Conservation (phyloP, 148 eudicot species). For the Heliamphora exappendiculata region DNA sequence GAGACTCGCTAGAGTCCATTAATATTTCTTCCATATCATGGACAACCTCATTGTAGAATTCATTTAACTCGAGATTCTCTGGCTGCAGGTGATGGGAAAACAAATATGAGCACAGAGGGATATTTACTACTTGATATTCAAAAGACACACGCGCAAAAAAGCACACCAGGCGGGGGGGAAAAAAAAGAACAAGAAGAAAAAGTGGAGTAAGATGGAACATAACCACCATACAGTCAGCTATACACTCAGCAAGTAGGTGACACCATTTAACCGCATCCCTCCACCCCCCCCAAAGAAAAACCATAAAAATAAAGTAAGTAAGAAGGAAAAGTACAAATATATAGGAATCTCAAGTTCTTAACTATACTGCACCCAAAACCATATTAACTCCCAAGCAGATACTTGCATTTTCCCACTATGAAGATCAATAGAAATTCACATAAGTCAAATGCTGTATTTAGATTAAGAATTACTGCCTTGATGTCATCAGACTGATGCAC, state of each 20-base stretch:
- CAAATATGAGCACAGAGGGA: not conserved
- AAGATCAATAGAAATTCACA: not conserved
- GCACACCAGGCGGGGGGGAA: not conserved
- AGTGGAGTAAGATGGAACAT: not conserved
- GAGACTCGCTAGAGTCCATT: slow-evolving; percentile 59
- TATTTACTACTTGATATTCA: not conserved
- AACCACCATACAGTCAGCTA: not conserved
- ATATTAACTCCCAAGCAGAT: not conserved
- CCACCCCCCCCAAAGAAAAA: too few relatives aligned
- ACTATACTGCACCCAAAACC: not conserved
- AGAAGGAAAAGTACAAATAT: not conserved
- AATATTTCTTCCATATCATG: slow-evolving; percentile 98
- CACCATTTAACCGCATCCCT: not conserved
- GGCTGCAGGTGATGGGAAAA: slow-evolving; percentile 22
- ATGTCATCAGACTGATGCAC: not conserved
- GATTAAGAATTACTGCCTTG: not conserved
- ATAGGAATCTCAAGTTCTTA: not conserved
- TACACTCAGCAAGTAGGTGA: not conserved
- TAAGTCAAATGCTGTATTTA: not conserved
- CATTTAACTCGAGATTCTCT: slow-evolving; percentile 51
- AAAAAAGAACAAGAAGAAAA: too few relatives aligned
- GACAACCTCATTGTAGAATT: slow-evolving; percentile 66
- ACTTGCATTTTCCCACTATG: not conserved
- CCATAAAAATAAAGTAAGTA: too few relatives aligned
- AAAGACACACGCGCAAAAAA: not conserved